Base-by-base conservation (phyloP, 75 land plant species). In the Picea sitchensis region DNA sequence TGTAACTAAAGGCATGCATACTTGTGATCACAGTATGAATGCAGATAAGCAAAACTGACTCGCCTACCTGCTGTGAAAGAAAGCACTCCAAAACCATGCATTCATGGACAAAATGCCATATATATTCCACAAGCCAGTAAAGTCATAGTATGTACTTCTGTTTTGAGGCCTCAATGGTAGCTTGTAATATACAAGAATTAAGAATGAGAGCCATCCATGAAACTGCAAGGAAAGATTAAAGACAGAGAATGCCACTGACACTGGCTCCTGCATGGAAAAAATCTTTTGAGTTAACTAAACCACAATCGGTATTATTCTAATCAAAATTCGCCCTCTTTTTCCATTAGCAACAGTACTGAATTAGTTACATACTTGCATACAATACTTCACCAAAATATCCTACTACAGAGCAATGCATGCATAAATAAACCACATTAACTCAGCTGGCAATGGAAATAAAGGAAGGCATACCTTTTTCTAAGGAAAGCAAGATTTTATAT, bases 61-160 rank as follows among this genome's bases (percentile, higher is more conserved):
- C 30, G 47, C 87, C 88, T 78, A 95, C 99, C 96, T 83, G 77
- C 89, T 83, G 78, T 98, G 99, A 69, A 93, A 95, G 38, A 90
- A 88, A 47, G 94, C 83, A 84, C 93, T 95, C 99, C 99, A 98
- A 61, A 98, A 87, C 98, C 98, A 95, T 61, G 93, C 80, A 78
- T 95, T 93, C 90, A 98, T 89, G 26, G 96, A 79, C 21, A 94
- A 81, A 6, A 98, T 69, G 57, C 91, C 99, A 88, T 95, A 95
- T 12, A 98, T 82, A 57, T 87, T 90, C 96, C 95, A 98, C 31
- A 93, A 80, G 23, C 90, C 86, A 65, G 90, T 89, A 71, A 85
- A 95, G 75, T 98, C 96, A 76, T 98, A 98, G 64, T 88, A 92
- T 34, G 96, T 81, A 64, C 77, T 86, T 80, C 76, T 88, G 58